These are phyloP conservation scores for Cystobasidiaceae sp. DNA, from an alignment of 1,284 basidiomycete genomes.

Conservation along the genomic window DNA sequence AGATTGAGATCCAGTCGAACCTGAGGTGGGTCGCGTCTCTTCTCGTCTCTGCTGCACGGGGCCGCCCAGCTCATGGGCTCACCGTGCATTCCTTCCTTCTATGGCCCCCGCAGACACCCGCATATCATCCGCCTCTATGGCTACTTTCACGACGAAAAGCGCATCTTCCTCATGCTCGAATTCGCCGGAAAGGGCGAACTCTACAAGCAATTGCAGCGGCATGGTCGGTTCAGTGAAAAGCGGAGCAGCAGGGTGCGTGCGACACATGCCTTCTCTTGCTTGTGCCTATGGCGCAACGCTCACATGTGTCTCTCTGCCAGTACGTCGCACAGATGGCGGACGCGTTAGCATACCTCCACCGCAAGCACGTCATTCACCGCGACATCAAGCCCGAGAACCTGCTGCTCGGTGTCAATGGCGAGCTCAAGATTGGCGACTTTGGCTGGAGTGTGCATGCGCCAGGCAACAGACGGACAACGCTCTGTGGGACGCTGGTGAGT, in stretches of 20 bases:
- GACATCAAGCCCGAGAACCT: conserved; percentile 99
- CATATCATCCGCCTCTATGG: conserved; percentile 90
- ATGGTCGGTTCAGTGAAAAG: conserved; percentile 79
- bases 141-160: conserved; percentile 95
- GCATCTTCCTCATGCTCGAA: conserved; percentile 97
- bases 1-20: conserved; percentile 99
- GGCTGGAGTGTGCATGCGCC: conserved; percentile 99
- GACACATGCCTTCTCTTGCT: neutral
- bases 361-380: conserved; percentile 95
- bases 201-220: conserved; percentile 87
- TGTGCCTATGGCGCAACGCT: neutral
- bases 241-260: conserved; percentile 58
- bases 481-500: conserved; percentile 27
- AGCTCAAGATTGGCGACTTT: conserved; percentile 97
- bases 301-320: no score
- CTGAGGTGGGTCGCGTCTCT: conserved; percentile 61
- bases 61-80: neutral
- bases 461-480: conserved; percentile 57
- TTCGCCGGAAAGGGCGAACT: conserved; percentile 93
- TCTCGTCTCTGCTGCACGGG: no score
- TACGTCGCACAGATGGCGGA: conserved; percentile 99
- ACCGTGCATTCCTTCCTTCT: neutral
- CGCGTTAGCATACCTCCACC: conserved; percentile 84
- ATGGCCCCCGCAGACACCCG: conserved; percentile 71
- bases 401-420: conserved; percentile 87